phyloP scores from a whole-genome alignment of 805 yeast species.

The Starmerella geochares region DNA sequence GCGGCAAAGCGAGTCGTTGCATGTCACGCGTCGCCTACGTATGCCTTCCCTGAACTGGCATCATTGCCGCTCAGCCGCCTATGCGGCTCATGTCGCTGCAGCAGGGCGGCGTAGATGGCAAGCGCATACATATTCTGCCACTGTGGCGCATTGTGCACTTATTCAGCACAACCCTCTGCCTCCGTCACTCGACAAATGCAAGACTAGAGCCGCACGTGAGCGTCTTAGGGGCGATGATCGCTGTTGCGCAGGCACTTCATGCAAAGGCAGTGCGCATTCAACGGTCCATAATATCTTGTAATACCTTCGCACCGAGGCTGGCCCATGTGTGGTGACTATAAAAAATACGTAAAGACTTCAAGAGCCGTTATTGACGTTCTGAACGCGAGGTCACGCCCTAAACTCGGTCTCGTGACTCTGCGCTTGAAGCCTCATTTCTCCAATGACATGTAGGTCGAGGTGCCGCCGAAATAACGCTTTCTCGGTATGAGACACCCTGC shows the following conservation, averaged over 20 bases:
- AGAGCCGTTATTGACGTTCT: too few relatives aligned
- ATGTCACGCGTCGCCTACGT: background rate
- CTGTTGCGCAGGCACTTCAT: background rate
- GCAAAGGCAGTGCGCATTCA: background rate
- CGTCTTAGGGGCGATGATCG: background rate
- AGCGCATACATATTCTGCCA: background rate
- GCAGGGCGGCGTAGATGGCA: background rate
- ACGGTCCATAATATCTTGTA: too few relatives aligned
- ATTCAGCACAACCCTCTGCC: background rate
- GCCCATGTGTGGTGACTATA: too few relatives aligned
- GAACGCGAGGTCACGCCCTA: background rate
- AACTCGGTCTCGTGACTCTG: background rate
- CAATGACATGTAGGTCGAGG: background rate
- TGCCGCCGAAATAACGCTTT: background rate
- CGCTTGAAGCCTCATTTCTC: background rate
- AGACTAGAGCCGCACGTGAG: background rate
- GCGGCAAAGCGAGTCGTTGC: too few relatives aligned
- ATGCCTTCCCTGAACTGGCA: background rate
- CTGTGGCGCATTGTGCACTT: background rate
- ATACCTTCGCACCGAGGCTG: too few relatives aligned
- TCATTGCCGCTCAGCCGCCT: background rate
- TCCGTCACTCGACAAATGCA: background rate
- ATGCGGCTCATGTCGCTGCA: background rate
- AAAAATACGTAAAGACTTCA: too few relatives aligned
- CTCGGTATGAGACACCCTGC: background rate